Evolutionary conservation across 2,329 filamentous ascomycete species (phyloP).

Genomic region (Lecanoromycetidae sp.): DNA sequence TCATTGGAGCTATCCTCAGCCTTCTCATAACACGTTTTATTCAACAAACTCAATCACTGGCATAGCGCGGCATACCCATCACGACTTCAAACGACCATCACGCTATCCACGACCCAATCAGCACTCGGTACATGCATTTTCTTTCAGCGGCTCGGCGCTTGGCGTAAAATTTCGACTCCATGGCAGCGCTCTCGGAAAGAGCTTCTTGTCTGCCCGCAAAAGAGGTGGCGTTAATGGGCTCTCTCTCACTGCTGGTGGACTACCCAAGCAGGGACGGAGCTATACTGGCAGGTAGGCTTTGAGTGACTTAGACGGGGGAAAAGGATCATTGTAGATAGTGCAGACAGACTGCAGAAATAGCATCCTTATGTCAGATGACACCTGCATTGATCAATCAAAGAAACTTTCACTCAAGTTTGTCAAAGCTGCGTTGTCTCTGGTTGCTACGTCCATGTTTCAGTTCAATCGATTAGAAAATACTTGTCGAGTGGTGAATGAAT

Average conservation of each 20-base stretch:
- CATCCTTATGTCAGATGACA: background rate
- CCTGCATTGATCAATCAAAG: background rate
- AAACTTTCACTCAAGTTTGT: background rate
- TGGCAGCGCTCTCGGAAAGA: background rate
- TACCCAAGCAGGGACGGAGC: background rate
- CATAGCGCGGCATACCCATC: constrained; percentile 9
- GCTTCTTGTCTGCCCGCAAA: background rate
- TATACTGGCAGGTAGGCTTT: background rate
- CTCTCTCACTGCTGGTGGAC: background rate
- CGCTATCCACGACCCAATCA: constrained; percentile 7
- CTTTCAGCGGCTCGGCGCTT: background rate
- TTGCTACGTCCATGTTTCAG: too few relatives aligned
- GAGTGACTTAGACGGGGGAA: background rate
- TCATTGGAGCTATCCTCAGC: background rate
- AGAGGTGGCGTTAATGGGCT: background rate
- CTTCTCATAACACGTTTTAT: background rate
- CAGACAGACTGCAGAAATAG: background rate
- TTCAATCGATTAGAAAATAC: too few relatives aligned
- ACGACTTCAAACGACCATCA: constrained; percentile 8
- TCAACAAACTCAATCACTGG: background rate
- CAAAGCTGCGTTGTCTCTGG: too few relatives aligned
- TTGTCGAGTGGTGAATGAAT: too few relatives aligned
- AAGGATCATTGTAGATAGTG: constrained; percentile 1
- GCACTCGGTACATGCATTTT: constrained; percentile 2
- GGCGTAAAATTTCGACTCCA: background rate